Evolutionary conservation across 345 rosid genomes (phyloP), one percentile per base, ranked within the genome.

Genomic region (Citrus reticulata): DNA sequence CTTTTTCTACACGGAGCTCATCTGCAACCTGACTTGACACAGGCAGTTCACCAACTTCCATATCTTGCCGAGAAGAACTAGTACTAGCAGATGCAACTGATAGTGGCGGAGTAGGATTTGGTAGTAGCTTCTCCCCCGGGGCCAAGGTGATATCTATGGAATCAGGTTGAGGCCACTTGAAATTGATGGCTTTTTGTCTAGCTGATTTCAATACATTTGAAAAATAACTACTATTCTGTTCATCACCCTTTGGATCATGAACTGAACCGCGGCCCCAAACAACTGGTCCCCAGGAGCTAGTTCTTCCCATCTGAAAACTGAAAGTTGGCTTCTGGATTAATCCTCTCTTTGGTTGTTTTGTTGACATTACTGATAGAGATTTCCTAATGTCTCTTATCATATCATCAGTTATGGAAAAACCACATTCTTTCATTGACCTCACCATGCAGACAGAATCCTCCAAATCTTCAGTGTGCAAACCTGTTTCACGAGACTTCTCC

Each of bases 351-450:
- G 90, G 92, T 85, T 92, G 90, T 82, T 86, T 90, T 0, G 85
- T 78, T n/a, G 99, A 93, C 85, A 97, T 82, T 35, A 84, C 58
- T 37, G 82, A 85, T 16, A 97, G 83, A 60, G 98, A 94, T 65
- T 68, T 86, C 78, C 82, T 87, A 60, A 94, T 91, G 83, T 92
- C 97, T 79, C 85, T 87, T 42, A 92, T 87, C 99, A 97, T 97
- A 82, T 92, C 99, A 79, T 94, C 97, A 2, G 88, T 95, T 49
- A 94, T 85, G 71, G 81, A 78, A 27, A 83, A 78, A 68, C 98
- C 98, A 54, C 91, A 93, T 58, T 89, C 92, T 86, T 91, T 94
- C 98, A 94, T 94, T 27, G 98, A 91, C 69, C 84, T 90, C 75
- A 85, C 88, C 89, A 87, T 81, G 77, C 85, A 46, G 55, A 92